These are phyloP conservation scores for Amanita brunnescens DNA, from an alignment of 768 basidiomycete species.

Conservation along the genomic window DNA sequence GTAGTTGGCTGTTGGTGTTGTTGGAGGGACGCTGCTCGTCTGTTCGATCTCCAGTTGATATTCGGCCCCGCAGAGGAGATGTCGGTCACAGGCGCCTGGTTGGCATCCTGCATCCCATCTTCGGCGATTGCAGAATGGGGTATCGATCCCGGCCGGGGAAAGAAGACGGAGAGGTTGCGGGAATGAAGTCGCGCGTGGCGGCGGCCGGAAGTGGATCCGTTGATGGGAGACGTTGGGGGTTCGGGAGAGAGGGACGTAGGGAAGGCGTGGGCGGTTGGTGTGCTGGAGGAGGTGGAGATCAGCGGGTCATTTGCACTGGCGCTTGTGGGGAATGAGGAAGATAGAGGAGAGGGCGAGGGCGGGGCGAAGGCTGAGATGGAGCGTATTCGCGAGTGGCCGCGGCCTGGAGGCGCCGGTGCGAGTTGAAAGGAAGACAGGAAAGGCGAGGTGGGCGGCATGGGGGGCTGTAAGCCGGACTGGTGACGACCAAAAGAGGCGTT, in stretches of 20 bases:
- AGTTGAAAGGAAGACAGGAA: no score
- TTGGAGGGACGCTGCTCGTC: neutral
- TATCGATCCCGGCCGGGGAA: no score
- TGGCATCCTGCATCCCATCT: no score
- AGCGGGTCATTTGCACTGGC: constrained; percentile 15
- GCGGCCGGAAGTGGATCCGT: neutral
- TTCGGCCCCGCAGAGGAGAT: no score
- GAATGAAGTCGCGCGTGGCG: no score
- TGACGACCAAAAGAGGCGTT: no score
- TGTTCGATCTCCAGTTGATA: constrained; percentile 15
- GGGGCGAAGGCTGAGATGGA: constrained; percentile 4
- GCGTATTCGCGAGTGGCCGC: neutral
- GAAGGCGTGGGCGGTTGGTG: constrained; percentile 11
- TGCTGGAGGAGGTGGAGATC: constrained; percentile 9
- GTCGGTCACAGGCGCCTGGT: no score
- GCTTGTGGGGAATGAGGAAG: no score
- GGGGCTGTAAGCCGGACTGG: no score
- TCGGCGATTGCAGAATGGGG: constrained; percentile 20
- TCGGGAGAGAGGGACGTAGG: constrained; percentile 12
- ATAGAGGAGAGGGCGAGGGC: constrained; percentile 40
- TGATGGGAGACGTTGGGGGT: constrained; percentile 8
- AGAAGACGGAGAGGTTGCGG: no score
- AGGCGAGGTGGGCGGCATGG: no score
- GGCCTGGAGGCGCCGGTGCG: neutral
- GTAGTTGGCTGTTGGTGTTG: constrained; percentile 14